Evolutionary conservation across 257 asterid genomes (phyloP), one percentile per base, ranked within the genome.

Genomic region (Gentiana dahurica): DNA sequence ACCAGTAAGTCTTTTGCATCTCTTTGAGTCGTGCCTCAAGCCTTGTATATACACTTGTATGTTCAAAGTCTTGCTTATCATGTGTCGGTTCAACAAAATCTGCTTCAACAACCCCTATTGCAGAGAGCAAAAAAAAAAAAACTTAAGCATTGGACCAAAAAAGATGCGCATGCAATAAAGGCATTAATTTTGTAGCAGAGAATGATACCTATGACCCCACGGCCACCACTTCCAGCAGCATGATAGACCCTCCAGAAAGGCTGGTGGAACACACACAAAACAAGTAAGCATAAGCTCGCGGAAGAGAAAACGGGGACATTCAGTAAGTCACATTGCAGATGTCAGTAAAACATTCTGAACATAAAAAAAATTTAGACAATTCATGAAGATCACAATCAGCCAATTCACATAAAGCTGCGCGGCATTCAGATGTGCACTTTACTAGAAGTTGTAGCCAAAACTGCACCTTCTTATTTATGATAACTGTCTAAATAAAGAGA

Each of bases 231-330:
- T 65, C 97, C 98, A 64, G 97, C 81, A 59, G 98, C 74, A 78
- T 85, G 87, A 97, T 95, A 92, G 58, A 92, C 85, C 77, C 90
- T 92, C 97, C 97, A 87, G 71, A 88, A 88, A 61, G 98, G 96
- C 97, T 87, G 65, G 24, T 24, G 24, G 24, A 24, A 24, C 24
- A 24, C 24, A 24, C 24, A 24, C 46, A 41, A 10, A 41, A 5
- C 46, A 41, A 24, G 46, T 2, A 41, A 41, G 46, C 46, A 41
- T 5, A 41, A 41, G 6, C 6, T 41, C 9, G 46, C 9, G 46
- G 6, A 41, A 41, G 46, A 41, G 1, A 41, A 41, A 41, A 41
- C 46, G 9, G 46, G 46, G 9, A 10, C 46, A 41, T 10, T 24
- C 24, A 24, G 24, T 24, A 41, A 41, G 46, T 10, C 9, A 41